Base-by-base conservation (phyloP, 2,329 filamentous ascomycete species). In the Lachnellula willkommii region DNA sequence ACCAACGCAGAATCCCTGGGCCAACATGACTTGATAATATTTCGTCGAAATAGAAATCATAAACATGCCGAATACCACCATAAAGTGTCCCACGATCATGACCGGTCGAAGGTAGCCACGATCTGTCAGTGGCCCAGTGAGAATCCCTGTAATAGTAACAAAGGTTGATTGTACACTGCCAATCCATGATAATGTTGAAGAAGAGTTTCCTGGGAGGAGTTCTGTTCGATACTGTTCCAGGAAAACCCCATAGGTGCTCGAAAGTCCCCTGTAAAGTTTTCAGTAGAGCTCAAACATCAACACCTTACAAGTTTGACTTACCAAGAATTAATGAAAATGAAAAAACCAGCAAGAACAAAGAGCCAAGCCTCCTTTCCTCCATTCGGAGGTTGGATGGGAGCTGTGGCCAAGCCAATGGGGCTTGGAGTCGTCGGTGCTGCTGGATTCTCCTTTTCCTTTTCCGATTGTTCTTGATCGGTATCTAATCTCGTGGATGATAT, bases 111-210 rank as follows among this genome's bases (percentile, higher is more conserved):
- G 20, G 35, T 56, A 49, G 11, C 54, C 54, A 48, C 73, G 78
- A 63, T 88, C 85, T 60, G 78, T 85, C 0, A 85, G 45, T 43
- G 78, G 79, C 1, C 85, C 85, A 9, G 84, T 75, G 15, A 87
- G 61, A 0, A 82, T 81, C 0, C 83, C 82, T 64, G 76, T 57
- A 14, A 64, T 60, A 37, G 68, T 60, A 71, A 84, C 73, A 61
- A 80, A 73, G 58, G 77, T 79, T 20, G 75, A 69, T 55, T 82
- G 74, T 2, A 83, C 65, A 1, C 79, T 80, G 0, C 78, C 75
- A 42, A 84, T 83, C 81, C 81, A 84, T n/a, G 80, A 71, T 20
- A 84, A 73, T 0, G 75, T 76, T 48, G 77, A 79, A 3, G 77
- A 60, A 0, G 79, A 77, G 58, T 80, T 77, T 3, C 71, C 47